phyloP scores from a whole-genome alignment of 495 filamentous ascomycete genomes.

The Daldinia childiae region DNA sequence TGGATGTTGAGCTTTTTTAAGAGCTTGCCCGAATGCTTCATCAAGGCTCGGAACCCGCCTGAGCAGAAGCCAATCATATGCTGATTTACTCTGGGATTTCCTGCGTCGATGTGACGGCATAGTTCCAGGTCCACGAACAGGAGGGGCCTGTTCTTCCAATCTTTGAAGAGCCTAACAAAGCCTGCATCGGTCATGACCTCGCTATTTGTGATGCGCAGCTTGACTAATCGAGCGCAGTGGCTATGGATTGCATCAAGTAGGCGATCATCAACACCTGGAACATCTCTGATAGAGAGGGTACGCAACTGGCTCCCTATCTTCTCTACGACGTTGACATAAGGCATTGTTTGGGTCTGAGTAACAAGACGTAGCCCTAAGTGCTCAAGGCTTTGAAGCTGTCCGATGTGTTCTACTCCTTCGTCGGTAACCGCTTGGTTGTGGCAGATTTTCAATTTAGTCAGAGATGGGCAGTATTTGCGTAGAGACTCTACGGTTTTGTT shows the following conservation, averaged over 20 bases:
- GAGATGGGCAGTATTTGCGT: conserved; percentile 64
- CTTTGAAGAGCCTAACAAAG: conserved; percentile 73
- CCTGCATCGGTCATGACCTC: conserved; percentile 76
- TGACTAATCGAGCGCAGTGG: conserved; percentile 71
- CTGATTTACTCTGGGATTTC: conserved; percentile 62
- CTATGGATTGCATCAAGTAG: conserved; percentile 72
- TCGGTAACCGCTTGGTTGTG: conserved; percentile 62
- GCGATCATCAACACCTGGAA: conserved; percentile 65
- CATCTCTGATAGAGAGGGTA: conserved; percentile 76
- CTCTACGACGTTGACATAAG: conserved; percentile 68
- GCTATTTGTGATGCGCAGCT: conserved; percentile 81
- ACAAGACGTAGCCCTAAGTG: conserved; percentile 76
- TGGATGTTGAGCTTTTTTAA: conserved; percentile 74
- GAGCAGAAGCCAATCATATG: conserved; percentile 75
- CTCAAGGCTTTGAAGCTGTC: conserved; percentile 65
- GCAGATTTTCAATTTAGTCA: conserved; percentile 76
- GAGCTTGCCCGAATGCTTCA: conserved; percentile 77
- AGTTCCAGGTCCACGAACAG: conserved; percentile 74
- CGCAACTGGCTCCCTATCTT: conserved; percentile 67
- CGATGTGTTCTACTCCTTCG: conserved; percentile 61
- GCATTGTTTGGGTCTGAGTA: conserved; percentile 61
- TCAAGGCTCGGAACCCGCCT: conserved; percentile 77
- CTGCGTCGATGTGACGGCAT: conserved; percentile 76
- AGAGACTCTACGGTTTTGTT: conserved; percentile 66
- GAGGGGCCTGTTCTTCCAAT: conserved; percentile 78